These are phyloP conservation scores for Aspergillus tamarii DNA, from an alignment of 2,329 filamentous ascomycete species.

Conservation along the genomic window DNA sequence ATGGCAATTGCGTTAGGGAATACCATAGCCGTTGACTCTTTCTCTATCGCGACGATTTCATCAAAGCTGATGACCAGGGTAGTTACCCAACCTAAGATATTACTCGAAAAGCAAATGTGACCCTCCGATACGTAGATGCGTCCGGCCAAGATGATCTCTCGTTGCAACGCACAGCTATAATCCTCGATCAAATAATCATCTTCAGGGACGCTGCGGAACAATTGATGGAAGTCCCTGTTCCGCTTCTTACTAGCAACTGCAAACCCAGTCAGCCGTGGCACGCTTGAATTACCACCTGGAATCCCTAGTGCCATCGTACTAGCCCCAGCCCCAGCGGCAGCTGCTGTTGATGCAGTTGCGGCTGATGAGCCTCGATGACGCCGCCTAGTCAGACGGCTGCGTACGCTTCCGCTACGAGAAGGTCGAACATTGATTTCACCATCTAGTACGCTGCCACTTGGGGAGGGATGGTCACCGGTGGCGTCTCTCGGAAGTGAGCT, in stretches of 20 bases:
- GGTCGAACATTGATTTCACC: constrained; percentile 59
- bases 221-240: constrained; percentile 89
- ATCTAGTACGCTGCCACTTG: constrained; percentile 66
- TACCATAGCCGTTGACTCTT: constrained; percentile 90
- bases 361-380: constrained; percentile 83
- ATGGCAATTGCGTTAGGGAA: constrained; percentile 99
- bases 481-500: constrained; percentile 34
- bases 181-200: constrained; percentile 98
- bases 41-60: constrained; percentile 95
- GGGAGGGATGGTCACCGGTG: constrained; percentile 66
- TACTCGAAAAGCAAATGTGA: constrained; percentile 97
- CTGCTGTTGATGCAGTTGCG: constrained; percentile 69
- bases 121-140: constrained; percentile 95
- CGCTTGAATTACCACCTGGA: constrained; percentile 59
- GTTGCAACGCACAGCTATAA: constrained; percentile 93
- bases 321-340: constrained; percentile 71
- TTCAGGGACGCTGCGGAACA: constrained; percentile 96
- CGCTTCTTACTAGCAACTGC: constrained; percentile 95
- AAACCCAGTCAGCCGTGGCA: constrained; percentile 86
- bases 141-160: constrained; percentile 92
- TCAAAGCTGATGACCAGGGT: constrained; percentile 98
- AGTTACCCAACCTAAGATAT: constrained; percentile 97
- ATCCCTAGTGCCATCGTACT: constrained; percentile 71
- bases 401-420: constrained; percentile 68
- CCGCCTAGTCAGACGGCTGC: constrained; percentile 65